Evolutionary conservation across 257 asterid species (phyloP).

Genomic region (Penstemon davidsonii): DNA sequence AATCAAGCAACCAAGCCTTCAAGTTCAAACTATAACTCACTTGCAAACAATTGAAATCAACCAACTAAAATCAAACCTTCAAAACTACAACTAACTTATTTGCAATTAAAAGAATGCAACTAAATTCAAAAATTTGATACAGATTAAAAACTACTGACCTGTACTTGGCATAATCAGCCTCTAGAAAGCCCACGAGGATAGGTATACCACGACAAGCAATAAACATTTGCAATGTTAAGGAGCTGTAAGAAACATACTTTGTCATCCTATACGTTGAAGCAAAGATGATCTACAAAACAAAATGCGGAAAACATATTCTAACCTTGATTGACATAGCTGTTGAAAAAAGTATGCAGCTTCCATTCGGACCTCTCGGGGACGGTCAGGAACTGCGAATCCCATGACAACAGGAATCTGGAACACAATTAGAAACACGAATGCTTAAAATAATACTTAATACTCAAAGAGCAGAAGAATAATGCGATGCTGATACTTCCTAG

Average conservation of each 20-base stretch:
- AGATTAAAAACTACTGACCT: slow-evolving; percentile 53
- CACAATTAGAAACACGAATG: slow-evolving; percentile 18
- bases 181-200: slow-evolving; percentile 91
- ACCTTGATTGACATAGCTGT: slow-evolving; percentile 99
- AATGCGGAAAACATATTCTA: slow-evolving; percentile 22
- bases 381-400: slow-evolving; percentile 94
- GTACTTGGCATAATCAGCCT: slow-evolving; percentile 95
- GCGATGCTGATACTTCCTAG: not conserved
- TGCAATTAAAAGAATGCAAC: not conserved
- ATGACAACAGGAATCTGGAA: slow-evolving; percentile 84
- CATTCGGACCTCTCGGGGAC: slow-evolving; percentile 91
- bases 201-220: slow-evolving; percentile 98
- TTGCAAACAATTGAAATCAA: too few species aligned
- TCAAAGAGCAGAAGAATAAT: not conserved
- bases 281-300: slow-evolving; percentile 14
- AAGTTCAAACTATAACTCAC: too few species aligned
- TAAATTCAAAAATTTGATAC: slow-evolving; percentile 3
- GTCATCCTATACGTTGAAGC: slow-evolving; percentile 24
- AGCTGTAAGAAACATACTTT: slow-evolving; percentile 54
- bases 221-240: slow-evolving; percentile 93
- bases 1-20: too few species aligned
- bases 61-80: too few species aligned
- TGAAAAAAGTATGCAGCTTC: slow-evolving; percentile 95
- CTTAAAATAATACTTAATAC: slow-evolving; percentile 21
- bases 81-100: too few species aligned